phyloP scores from a whole-genome alignment of 192 early-diverging fungal species.

The Entomortierella parvispora region DNA sequence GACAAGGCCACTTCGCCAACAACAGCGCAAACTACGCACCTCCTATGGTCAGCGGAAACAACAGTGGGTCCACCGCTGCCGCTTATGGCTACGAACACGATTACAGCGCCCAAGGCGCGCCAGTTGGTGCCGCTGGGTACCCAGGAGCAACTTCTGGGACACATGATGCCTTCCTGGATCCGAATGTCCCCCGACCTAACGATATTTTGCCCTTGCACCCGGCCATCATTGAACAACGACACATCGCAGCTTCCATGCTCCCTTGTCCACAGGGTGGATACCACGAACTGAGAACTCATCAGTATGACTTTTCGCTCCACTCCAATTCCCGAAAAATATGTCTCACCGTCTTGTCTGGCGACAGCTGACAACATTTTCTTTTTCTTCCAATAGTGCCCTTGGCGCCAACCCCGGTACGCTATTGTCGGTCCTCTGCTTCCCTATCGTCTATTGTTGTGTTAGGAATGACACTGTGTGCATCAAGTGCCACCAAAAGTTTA shows the following conservation, averaged over 20 bases:
- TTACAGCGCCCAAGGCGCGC: neutral
- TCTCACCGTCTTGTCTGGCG: too few relatives aligned
- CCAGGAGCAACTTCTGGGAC: slow-evolving; percentile 17
- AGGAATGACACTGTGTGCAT: slow-evolving; percentile 36
- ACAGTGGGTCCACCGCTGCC: too few relatives aligned
- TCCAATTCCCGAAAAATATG: too few relatives aligned
- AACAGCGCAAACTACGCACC: too few relatives aligned
- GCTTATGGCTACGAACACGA: neutral
- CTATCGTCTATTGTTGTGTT: slow-evolving; percentile 43
- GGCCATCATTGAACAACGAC: slow-evolving; percentile 44
- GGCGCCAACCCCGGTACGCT: slow-evolving; percentile 34
- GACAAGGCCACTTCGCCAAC: too few relatives aligned
- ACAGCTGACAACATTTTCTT: neutral
- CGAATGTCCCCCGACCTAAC: slow-evolving; percentile 37
- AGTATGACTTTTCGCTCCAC: slow-evolving; percentile 12
- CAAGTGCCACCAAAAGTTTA: slow-evolving; percentile 45
- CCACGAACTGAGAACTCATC: slow-evolving; percentile 25
- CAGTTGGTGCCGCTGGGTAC: neutral
- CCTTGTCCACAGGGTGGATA: slow-evolving; percentile 45
- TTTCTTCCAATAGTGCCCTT: slow-evolving; percentile 10
- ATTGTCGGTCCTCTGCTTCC: slow-evolving; percentile 41
- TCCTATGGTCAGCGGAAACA: too few relatives aligned
- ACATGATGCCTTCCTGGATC: slow-evolving; percentile 25
- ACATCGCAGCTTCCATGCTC: slow-evolving; percentile 36
- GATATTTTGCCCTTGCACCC: slow-evolving; percentile 46